Evolutionary conservation across 2,329 filamentous ascomycete species (phyloP).

Genomic region (Drechslera avenae): DNA sequence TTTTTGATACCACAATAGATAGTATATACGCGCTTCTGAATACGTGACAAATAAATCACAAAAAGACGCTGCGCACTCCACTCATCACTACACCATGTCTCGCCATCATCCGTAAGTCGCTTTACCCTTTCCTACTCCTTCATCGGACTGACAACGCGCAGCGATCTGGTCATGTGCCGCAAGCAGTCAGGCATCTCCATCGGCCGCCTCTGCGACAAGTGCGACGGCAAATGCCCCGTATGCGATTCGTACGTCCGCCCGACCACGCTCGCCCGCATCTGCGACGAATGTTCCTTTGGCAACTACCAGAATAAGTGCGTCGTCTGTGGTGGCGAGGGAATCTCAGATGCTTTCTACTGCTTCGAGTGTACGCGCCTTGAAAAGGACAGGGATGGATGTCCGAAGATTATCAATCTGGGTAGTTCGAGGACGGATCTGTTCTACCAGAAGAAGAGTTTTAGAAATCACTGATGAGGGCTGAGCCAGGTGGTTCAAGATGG

Average conservation of each 20-base stretch:
- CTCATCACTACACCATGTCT: constrained; percentile 66
- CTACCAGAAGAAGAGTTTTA: constrained; percentile 74
- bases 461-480: constrained; percentile 56
- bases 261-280: constrained; percentile 96
- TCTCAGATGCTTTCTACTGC: constrained; percentile 98
- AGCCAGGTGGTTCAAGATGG: no score
- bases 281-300: constrained; percentile 98
- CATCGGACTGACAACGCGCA: constrained; percentile 43
- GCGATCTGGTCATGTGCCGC: constrained; percentile 99
- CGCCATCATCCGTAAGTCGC: constrained; percentile 84
- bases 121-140: constrained; percentile 7
- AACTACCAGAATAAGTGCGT: constrained; percentile 99
- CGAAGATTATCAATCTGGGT: constrained; percentile 98
- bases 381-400: constrained; percentile 96
- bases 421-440: constrained; percentile 93
- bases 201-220: constrained; percentile 99
- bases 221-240: constrained; percentile 98
- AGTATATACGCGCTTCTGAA: not conserved
- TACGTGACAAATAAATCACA: not conserved
- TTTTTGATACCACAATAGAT: not conserved
- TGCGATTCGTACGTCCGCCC: constrained; percentile 99
- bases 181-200: constrained; percentile 98
- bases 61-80: not conserved
- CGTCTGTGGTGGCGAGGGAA: constrained; percentile 96
- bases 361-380: constrained; percentile 97